Percentiles rank a stretch among this genome's conserved stretches.
Evolutionary conservation across 2,329 filamentous ascomycete genomes (phyloP).

Genomic region (Calonectria hawksworthii): DNA sequence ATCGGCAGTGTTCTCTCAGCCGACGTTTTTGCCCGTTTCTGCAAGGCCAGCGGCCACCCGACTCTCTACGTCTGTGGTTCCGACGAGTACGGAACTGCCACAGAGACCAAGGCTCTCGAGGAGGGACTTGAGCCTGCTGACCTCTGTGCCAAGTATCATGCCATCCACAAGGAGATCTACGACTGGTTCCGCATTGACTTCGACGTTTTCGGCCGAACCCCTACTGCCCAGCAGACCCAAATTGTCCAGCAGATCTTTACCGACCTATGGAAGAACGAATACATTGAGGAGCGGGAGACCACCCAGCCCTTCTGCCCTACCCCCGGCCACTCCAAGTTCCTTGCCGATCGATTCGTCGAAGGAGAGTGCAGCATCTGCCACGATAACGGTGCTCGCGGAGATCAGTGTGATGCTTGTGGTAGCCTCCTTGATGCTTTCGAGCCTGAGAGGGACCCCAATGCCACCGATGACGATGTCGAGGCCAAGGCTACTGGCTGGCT

Average conservation of each 20-base stretch:
- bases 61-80: conserved; percentile 88
- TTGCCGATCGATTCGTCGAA: conserved; percentile 90
- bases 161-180: conserved; percentile 90
- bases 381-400: conserved; percentile 78
- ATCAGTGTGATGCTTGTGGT: conserved; percentile 83
- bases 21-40: conserved; percentile 87
- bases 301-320: conserved; percentile 86
- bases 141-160: conserved; percentile 93
- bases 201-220: conserved; percentile 94
- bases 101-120: conserved; percentile 94
- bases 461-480: conserved; percentile 50
- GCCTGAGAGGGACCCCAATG: conserved; percentile 56
- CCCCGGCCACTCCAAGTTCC: conserved; percentile 79
- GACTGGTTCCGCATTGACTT: conserved; percentile 97
- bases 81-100: conserved; percentile 98
- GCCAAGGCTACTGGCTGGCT: conserved; percentile 64
- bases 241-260: conserved; percentile 94
- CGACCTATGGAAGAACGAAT: conserved; percentile 90
- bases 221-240: conserved; percentile 88
- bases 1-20: conserved; percentile 90
- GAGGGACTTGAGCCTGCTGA: conserved; percentile 85
- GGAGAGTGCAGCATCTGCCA: conserved; percentile 82
- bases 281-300: conserved; percentile 87
- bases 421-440: conserved; percentile 79
- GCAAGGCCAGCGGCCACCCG: conserved; percentile 82